These are phyloP conservation scores for Fusarium musae DNA, from an alignment of 2,329 filamentous ascomycete genomes.

Conservation along the genomic window DNA sequence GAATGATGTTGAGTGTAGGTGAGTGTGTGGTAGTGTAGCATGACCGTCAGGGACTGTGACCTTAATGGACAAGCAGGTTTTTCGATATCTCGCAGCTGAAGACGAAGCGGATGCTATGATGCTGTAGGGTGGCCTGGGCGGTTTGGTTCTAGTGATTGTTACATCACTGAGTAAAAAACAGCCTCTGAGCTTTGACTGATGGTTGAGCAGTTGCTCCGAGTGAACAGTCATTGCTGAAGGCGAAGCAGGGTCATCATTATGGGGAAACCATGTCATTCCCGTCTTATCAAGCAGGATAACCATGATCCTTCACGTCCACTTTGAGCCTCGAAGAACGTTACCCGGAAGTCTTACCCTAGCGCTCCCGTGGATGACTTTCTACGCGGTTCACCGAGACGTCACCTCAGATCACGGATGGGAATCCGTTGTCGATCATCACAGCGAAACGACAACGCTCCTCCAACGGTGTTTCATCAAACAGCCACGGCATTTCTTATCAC, in stretches of 20 bases:
- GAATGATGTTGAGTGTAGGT: background rate
- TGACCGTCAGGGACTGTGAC: slow-evolving; percentile 19
- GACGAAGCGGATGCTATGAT: background rate
- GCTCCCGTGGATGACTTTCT: slow-evolving; percentile 19
- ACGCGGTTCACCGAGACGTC: slow-evolving; percentile 13
- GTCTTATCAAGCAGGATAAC: background rate
- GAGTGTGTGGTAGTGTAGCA: background rate
- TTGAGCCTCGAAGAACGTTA: slow-evolving; percentile 17
- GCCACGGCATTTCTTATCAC: background rate
- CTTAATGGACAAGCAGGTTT: slow-evolving; percentile 24
- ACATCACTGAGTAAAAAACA: slow-evolving; percentile 10
- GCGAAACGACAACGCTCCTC: background rate
- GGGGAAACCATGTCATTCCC: background rate
- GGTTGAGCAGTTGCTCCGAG: background rate
- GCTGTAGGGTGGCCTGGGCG: background rate
- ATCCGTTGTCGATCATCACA: slow-evolving; percentile 18
- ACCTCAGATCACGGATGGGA: slow-evolving; percentile 8
- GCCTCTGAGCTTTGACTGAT: slow-evolving; percentile 1
- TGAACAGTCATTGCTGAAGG: background rate
- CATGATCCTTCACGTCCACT: background rate
- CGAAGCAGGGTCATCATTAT: background rate
- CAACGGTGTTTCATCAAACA: background rate
- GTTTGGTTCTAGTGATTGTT: slow-evolving; percentile 15
- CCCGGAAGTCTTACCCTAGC: slow-evolving; percentile 30
- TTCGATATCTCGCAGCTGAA: background rate